Percentiles rank a stretch among this genome's conserved stretches.
These are phyloP conservation scores for Sporisorium exsertum DNA, from an alignment of 1,284 basidiomycete species.

Conservation along the genomic window DNA sequence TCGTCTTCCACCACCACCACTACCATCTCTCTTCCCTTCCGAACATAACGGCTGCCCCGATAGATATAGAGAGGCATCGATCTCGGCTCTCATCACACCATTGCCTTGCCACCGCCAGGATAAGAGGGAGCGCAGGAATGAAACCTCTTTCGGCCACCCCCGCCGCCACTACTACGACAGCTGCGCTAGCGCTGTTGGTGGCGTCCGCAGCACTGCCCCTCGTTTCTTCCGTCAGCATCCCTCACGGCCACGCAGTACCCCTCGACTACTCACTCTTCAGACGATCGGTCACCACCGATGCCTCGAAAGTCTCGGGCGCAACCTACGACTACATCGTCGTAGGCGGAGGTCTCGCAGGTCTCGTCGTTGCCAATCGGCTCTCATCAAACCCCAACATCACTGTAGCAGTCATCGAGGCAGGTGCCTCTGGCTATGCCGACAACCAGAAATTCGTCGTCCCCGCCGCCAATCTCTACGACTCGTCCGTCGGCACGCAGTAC, in stretches of 20 bases:
- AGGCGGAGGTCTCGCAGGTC: constrained; percentile 75
- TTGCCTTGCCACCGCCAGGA: too few species aligned
- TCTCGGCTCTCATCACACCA: neutral
- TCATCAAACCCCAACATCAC: constrained; percentile 54
- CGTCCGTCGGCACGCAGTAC: constrained; percentile 38
- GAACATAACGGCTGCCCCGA: neutral
- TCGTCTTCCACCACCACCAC: neutral
- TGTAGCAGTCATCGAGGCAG: constrained; percentile 72
- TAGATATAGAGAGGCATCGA: neutral
- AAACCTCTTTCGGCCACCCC: constrained; percentile 2
- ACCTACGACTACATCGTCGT: constrained; percentile 69
- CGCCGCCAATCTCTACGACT: constrained; percentile 58
- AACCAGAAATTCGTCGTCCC: constrained; percentile 44
- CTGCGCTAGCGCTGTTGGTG: neutral
- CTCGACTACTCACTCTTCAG: constrained; percentile 32
- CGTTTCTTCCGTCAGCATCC: constrained; percentile 9
- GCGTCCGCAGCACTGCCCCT: neutral
- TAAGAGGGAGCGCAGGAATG: constrained; percentile 10
- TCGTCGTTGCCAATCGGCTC: constrained; percentile 59
- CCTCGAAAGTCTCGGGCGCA: constrained; percentile 29
- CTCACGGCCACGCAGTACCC: neutral
- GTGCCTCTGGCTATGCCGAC: constrained; percentile 58
- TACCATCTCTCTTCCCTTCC: neutral
- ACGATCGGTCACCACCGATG: constrained; percentile 26
- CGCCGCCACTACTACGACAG: constrained; percentile 2